Evolutionary conservation across 441 rosid genomes (phyloP).

Genomic region (Jatropha podagrica): DNA sequence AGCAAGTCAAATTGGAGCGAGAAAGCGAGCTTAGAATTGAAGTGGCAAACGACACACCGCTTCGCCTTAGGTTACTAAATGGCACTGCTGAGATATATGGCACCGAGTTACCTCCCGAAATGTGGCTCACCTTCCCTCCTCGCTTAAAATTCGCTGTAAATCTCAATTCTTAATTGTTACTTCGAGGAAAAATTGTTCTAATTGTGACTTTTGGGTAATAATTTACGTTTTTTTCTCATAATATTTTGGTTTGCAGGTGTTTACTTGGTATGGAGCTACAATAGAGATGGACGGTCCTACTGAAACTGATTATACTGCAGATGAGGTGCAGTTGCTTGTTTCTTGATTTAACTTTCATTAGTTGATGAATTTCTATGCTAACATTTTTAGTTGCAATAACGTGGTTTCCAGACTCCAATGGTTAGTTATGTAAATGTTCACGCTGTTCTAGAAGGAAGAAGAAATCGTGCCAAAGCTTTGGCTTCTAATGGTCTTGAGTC

Average conservation of each 20-base stretch:
- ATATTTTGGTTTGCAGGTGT: slow-evolving; percentile 45
- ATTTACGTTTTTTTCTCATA: not conserved
- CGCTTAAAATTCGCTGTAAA: slow-evolving; percentile 79
- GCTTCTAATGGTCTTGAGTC: slow-evolving; percentile 48
- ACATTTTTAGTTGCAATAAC: slow-evolving; percentile 1
- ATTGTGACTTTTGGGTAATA: not conserved
- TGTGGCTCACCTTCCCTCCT: slow-evolving; percentile 87
- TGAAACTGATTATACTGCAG: slow-evolving; percentile 89
- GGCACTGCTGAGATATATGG: slow-evolving; percentile 92
- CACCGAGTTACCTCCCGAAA: slow-evolving; percentile 84
- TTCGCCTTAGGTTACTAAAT: slow-evolving; percentile 65
- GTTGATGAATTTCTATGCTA: not conserved
- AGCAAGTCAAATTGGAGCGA: slow-evolving; percentile 75
- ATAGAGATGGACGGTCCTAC: slow-evolving; percentile 82
- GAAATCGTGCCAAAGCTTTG: slow-evolving; percentile 68
- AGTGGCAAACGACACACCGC: slow-evolving; percentile 62
- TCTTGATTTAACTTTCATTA: not conserved
- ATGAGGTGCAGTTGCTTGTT: slow-evolving; percentile 58
- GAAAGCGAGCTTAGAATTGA: slow-evolving; percentile 91
- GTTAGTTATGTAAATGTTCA: slow-evolving; percentile 87
- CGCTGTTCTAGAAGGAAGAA: slow-evolving; percentile 73
- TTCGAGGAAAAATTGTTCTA: not conserved
- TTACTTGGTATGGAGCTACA: slow-evolving; percentile 93
- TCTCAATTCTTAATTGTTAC: not conserved
- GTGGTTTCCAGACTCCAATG: slow-evolving; percentile 75